Evolutionary conservation across 345 rosid genomes (phyloP).

Genomic region (Boechera divaricarpa): DNA sequence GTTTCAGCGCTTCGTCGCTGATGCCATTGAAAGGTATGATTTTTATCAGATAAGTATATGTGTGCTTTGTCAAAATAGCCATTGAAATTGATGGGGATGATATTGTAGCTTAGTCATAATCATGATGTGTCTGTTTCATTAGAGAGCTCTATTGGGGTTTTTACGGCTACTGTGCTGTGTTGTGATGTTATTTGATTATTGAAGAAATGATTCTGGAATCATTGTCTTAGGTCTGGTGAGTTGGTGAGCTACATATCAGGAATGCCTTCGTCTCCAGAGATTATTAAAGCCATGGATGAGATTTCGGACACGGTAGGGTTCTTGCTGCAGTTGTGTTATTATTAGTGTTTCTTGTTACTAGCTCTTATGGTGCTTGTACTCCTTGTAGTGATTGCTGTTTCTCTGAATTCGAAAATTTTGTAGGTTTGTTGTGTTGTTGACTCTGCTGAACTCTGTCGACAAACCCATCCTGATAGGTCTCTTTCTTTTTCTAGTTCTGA

Average conservation of each 20-base stretch:
- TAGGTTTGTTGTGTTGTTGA: slow-evolving; percentile 95
- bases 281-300: slow-evolving; percentile 88
- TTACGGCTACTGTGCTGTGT: not conserved
- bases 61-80: not conserved
- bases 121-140: slow-evolving; percentile 8
- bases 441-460: slow-evolving; percentile 93
- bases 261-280: slow-evolving; percentile 73
- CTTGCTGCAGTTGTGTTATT: not conserved
- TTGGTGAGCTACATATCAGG: slow-evolving; percentile 66
- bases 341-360: not conserved
- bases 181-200: slow-evolving; percentile 8
- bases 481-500: slow-evolving; percentile 2
- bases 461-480: slow-evolving; percentile 95
- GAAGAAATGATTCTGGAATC: not conserved
- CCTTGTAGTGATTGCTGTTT: not conserved
- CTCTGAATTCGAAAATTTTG: slow-evolving; percentile 12
- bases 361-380: slow-evolving; percentile 2
- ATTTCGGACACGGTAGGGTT: slow-evolving; percentile 73
- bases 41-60: not conserved
- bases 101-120: not conserved
- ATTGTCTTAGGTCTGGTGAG: slow-evolving; percentile 66
- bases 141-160: not conserved
- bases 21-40: slow-evolving; percentile 81
- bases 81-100: slow-evolving; percentile 7
- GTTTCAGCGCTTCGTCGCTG: slow-evolving; percentile 85